phyloP scores from a whole-genome alignment of 495 filamentous ascomycete genomes.

The Tuber aestivum region DNA sequence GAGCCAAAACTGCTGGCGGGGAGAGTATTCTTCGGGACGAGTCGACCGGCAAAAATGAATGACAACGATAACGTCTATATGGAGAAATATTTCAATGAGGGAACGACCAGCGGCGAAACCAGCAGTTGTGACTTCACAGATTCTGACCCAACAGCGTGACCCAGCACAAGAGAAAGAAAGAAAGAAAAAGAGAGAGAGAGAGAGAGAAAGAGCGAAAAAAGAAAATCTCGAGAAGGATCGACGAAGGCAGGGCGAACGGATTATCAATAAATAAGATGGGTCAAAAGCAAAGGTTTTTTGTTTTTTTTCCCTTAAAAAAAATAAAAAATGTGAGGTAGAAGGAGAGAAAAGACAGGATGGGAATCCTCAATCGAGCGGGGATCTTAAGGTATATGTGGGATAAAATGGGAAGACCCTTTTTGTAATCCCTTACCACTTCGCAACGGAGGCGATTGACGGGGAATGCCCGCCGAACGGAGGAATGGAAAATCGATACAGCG shows the following conservation, averaged over 20 bases:
- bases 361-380: conserved; percentile 32
- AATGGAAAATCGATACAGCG: conserved; percentile 39
- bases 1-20: conserved; percentile 25
- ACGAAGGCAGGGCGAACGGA: conserved; percentile 13
- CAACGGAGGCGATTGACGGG: conserved; percentile 3
- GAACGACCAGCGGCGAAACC: conserved; percentile 37
- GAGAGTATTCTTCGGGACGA: conserved; percentile 33
- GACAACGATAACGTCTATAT: conserved; percentile 38
- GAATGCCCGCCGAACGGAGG: conserved; percentile 30
- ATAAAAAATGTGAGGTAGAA: conserved; percentile 30
- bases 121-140: conserved; percentile 32
- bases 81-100: conserved; percentile 37
- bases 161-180: conserved; percentile 32
- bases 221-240: conserved; percentile 22
- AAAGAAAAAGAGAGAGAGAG: conserved; percentile 20
- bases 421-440: conserved; percentile 8
- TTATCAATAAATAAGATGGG: conserved; percentile 23
- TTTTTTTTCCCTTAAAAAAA: conserved; percentile 1
- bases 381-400: conserved; percentile 39
- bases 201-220: too few species aligned
- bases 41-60: conserved; percentile 40
- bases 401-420: conserved; percentile 27
- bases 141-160: conserved; percentile 39
- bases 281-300: not conserved
- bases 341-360: conserved; percentile 18